These are phyloP conservation scores for Staphylotrichum tortipilum DNA, from an alignment of 495 filamentous ascomycete species.

Conservation along the genomic window DNA sequence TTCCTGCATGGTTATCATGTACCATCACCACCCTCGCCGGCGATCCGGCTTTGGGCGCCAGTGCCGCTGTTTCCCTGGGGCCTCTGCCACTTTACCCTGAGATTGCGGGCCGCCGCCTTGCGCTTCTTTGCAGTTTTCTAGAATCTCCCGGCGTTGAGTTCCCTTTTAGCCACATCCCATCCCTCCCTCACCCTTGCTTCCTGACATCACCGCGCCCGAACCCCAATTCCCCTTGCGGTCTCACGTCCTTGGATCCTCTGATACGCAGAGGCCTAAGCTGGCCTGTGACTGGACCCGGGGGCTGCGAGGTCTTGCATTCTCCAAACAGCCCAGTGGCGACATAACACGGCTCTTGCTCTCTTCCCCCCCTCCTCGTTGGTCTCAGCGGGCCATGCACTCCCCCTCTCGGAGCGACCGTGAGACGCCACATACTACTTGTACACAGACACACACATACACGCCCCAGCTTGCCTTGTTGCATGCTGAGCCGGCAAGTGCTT, in stretches of 20 bases:
- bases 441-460: background rate
- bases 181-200: background rate
- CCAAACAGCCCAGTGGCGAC: slow-evolving; percentile 2
- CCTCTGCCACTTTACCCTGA: slow-evolving; percentile 17
- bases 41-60: background rate
- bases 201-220: background rate
- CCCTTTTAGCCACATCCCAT: slow-evolving; percentile 19
- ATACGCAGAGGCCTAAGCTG: background rate
- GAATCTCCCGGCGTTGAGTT: slow-evolving; percentile 17
- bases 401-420: too few species aligned
- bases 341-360: background rate
- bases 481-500: too few species aligned
- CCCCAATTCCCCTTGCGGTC: background rate
- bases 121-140: slow-evolving; percentile 20
- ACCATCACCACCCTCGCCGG: background rate
- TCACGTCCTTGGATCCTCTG: too few species aligned
- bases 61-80: slow-evolving; percentile 7
- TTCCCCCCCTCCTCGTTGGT: background rate
- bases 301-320: background rate
- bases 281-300: background rate
- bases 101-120: slow-evolving; percentile 4
- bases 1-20: too few species aligned
- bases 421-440: too few species aligned
- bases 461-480: background rate
- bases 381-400: background rate